These are phyloP conservation scores for Corrigiola litoralis DNA, from an alignment of 179 eudicot genomes.

Conservation along the genomic window DNA sequence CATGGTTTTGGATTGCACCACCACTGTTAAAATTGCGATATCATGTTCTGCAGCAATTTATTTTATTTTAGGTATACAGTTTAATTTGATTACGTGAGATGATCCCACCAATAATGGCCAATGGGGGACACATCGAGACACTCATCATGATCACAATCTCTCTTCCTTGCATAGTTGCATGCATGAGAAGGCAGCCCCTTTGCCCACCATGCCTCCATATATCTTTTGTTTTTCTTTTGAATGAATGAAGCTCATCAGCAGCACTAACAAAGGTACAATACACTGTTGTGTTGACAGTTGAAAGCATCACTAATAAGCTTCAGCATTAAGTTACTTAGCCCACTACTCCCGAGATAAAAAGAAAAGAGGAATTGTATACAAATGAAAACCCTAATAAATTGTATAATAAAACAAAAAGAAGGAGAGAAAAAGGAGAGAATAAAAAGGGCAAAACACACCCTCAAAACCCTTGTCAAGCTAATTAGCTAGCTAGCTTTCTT, in stretches of 20 bases:
- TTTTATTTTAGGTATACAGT: background rate
- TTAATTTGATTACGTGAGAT: constrained; percentile 22
- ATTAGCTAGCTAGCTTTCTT: background rate
- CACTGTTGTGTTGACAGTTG: constrained; percentile 25
- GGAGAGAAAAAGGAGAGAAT: background rate
- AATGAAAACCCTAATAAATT: constrained; percentile 17
- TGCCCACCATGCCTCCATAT: constrained; percentile 12
- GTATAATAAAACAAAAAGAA: constrained; percentile 22
- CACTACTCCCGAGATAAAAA: constrained; percentile 2
- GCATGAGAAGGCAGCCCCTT: constrained; percentile 22
- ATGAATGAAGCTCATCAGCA: constrained; percentile 4
- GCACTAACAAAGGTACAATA: background rate
- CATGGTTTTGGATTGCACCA: constrained; percentile 3
- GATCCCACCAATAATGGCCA: constrained; percentile 30
- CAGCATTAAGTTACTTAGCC: constrained; percentile 33
- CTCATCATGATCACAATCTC: constrained; percentile 19
- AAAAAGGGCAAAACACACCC: constrained; percentile 22
- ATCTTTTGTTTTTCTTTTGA: background rate
- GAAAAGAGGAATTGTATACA: background rate
- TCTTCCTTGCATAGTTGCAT: constrained; percentile 27
- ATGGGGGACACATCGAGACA: constrained; percentile 34
- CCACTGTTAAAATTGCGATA: constrained; percentile 9
- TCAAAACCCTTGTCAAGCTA: background rate
- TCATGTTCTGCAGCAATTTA: background rate
- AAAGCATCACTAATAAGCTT: constrained; percentile 34